Evolutionary conservation across 345 rosid genomes (phyloP).

Genomic region (Moricandia arvensis): DNA sequence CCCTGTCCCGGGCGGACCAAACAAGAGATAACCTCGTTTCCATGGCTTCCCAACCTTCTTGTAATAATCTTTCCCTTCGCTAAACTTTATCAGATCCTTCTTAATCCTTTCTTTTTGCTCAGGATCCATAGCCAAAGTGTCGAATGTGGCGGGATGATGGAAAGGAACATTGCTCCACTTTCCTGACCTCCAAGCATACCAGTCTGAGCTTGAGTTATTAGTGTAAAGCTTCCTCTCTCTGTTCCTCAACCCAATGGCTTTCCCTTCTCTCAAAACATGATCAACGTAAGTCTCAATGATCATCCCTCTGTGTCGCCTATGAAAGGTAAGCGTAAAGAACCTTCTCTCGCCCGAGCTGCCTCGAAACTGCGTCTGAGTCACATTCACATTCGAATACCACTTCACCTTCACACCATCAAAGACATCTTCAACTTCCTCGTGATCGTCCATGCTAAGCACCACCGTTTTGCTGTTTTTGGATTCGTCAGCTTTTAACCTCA

Average conservation of each 20-base stretch:
- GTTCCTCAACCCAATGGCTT: slow-evolving; percentile 27
- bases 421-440: slow-evolving; percentile 17
- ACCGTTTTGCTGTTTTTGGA: not conserved
- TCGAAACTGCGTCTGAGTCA: not conserved
- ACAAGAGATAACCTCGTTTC: slow-evolving; percentile 53
- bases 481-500: slow-evolving; percentile 45
- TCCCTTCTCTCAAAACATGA: slow-evolving; percentile 44
- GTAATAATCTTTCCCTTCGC: slow-evolving; percentile 51
- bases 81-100: slow-evolving; percentile 52
- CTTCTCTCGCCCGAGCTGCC: slow-evolving; percentile 28
- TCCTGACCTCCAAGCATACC: not conserved
- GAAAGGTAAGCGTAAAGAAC: slow-evolving; percentile 43
- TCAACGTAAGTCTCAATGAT: slow-evolving; percentile 34
- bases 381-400: not conserved
- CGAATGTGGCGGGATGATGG: slow-evolving; percentile 57
- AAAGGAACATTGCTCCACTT: slow-evolving; percentile 42
- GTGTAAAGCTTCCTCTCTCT: slow-evolving; percentile 49
- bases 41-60: slow-evolving; percentile 61
- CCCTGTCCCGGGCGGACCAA: slow-evolving; percentile 51
- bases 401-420: slow-evolving; percentile 11
- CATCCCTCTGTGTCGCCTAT: slow-evolving; percentile 25
- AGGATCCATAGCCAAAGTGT: slow-evolving; percentile 61
- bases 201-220: slow-evolving; percentile 7
- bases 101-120: slow-evolving; percentile 44
- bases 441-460: slow-evolving; percentile 23